These are phyloP conservation scores for Kodamaea lidongshanica DNA, from an alignment of 805 yeast genomes.

Conservation along the genomic window DNA sequence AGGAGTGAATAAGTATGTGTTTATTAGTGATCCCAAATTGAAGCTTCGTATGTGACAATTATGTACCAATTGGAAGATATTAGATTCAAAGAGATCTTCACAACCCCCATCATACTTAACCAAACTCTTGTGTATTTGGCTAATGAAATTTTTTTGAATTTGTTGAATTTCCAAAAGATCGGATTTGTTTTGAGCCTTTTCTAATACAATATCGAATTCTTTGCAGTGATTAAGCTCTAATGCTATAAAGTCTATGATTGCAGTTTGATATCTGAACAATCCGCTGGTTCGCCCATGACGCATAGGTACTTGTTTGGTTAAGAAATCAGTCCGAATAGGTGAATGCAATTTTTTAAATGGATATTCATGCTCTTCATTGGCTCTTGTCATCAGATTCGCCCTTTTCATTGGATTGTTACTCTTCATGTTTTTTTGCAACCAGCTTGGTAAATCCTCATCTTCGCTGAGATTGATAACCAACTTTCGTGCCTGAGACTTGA, in stretches of 20 bases:
- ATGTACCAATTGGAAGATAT: slow-evolving; percentile 7
- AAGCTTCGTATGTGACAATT: slow-evolving; percentile 6
- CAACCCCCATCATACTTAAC: slow-evolving; percentile 7
- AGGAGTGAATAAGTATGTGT: slow-evolving; percentile 4
- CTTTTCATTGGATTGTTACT: slow-evolving; percentile 10
- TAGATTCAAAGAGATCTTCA: slow-evolving; percentile 6
- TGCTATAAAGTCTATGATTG: slow-evolving; percentile 21
- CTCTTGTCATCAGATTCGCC: neutral
- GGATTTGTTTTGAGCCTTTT: slow-evolving; percentile 20
- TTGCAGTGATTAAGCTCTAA: slow-evolving; percentile 29
- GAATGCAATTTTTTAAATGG: slow-evolving; percentile 27
- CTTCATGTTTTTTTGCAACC: slow-evolving; percentile 9
- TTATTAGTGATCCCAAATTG: slow-evolving; percentile 11
- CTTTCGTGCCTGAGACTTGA: slow-evolving; percentile 1
- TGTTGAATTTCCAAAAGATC: slow-evolving; percentile 3
- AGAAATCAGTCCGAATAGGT: slow-evolving; percentile 22
- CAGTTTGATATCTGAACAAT: slow-evolving; percentile 11
- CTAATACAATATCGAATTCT: too few species aligned
- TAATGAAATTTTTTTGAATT: slow-evolving; percentile 1
- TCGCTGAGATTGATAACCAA: slow-evolving; percentile 1
- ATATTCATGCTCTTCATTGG: neutral
- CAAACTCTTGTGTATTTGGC: slow-evolving; percentile 7
- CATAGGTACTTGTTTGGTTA: slow-evolving; percentile 10
- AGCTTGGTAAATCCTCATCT: slow-evolving; percentile 5
- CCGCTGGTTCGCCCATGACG: slow-evolving; percentile 7